Base-by-base conservation (phyloP, 2,329 filamentous ascomycete species). In the Cytospora mali region DNA sequence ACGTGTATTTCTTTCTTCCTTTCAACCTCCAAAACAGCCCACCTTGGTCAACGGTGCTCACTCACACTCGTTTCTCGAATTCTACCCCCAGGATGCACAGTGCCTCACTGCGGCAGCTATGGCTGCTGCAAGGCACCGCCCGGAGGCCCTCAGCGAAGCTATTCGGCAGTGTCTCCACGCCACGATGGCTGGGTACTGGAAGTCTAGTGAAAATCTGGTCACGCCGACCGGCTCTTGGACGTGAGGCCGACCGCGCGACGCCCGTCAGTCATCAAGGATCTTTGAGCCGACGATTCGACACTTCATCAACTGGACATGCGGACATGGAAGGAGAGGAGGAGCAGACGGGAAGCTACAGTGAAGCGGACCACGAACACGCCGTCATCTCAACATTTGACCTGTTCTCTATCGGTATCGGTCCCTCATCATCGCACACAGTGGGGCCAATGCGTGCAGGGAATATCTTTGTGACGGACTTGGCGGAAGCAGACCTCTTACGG, bases 361-460 rank as follows among this genome's bases (percentile, higher is more conserved):
- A 82, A 66, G 75, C 79, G 1, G 79, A 81, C 54, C 77, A 80
- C 53, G 80, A 82, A 66, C 80, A 82, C 67, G 80, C 80, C 62
- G 80, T 82, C 68, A 82, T 82, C 62, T 82, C 80, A 2, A 79
- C 80, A 0, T 82, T 82, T 65, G 80, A 82, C 68, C 74, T 82
- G 35, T 82, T 82, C 70, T 81, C 79, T 33, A 81, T 82, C 58
- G 80, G 80, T 66, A 81, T 82, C 66, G 80, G 80, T 0, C 80
- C 80, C 13, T 82, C 80, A 0, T 82, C 80, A 2, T 82, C 80
- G 13, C 80, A 82, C 69, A 82, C 80, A 0, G 80, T 82, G 27
- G 80, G 80, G 1, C 80, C 80, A 21, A 82, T 82, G 80, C 78
- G 80, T 21, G 80, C 80, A 7, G 80, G 80, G 35, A 81, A 80